Base-by-base conservation (phyloP, 352 stramenopile species). In the Pythium insidiosum region DNA sequence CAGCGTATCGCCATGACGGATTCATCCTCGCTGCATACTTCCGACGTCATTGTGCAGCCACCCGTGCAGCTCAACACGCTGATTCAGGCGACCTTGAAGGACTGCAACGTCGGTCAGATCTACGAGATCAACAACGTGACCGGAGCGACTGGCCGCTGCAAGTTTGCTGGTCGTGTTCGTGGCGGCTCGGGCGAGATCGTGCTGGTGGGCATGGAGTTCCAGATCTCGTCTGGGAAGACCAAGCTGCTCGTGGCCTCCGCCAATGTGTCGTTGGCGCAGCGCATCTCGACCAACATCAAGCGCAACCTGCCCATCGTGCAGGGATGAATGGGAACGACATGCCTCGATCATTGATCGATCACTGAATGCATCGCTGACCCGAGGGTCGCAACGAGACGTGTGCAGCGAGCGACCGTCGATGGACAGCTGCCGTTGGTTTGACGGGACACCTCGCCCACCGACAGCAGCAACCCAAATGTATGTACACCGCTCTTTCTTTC, bases 111-210 rank as follows among this genome's bases (percentile, higher is more conserved):
- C 7, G 70, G 70, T 6, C 75, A 85, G 48, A 50, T 88, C 18
- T 88, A 88, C 31, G 75, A 88, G 34, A 81, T 86, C 58, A 79
- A 88, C 56, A 79, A 77, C 47, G 61, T 81, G 61, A 82, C 61
- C 35, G 53, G 60, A 10, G 54, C 62, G 2, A 57, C 73, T 11
- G 75, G 75, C 34, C 77, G 77, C 44, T 80, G 68, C 59, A 88
- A 88, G 48, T 86, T 88, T 44, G 67, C 68, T 4, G 75, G 73
- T 4, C 70, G 66, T 10, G 47, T 88, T 34, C 70, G 75, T 16
- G 75, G 66, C 43, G 61, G 56, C 1, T 38, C 53, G n/a, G 43
- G 48, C 10, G 72, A 84, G 35, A 61, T 73, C 18, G 66, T 88
- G 29, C 45, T 88, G 15, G 51, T 88, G 4, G 70, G 61, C 5